A percentile compares a stretch with the other conserved stretches of the same genome.
These are phyloP conservation scores for Ophiocordyceps polyrhachis-furcata DNA, from an alignment of 2,329 filamentous ascomycete genomes.

Conservation along the genomic window DNA sequence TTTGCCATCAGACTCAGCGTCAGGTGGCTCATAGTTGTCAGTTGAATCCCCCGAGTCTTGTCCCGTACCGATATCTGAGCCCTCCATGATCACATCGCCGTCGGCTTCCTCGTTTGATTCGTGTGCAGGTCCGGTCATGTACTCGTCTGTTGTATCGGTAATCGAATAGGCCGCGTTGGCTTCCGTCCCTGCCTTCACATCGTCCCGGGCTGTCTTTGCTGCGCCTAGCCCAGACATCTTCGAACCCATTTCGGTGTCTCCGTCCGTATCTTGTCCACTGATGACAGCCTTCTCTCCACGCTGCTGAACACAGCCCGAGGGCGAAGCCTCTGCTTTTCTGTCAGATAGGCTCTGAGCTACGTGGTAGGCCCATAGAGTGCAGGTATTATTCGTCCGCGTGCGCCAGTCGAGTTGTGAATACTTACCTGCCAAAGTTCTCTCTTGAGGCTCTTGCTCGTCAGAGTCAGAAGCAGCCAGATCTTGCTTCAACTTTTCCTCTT, in stretches of 20 bases:
- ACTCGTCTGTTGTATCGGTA: neutral
- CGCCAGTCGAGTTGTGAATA: neutral
- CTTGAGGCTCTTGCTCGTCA: conserved; percentile 3
- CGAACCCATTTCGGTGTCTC: neutral
- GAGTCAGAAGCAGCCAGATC: conserved; percentile 8
- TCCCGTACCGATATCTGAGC: conserved; percentile 17
- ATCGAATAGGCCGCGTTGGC: neutral
- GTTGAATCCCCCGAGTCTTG: conserved; percentile 17
- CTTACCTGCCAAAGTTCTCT: conserved; percentile 3
- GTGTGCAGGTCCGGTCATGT: neutral
- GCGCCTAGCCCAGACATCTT: neutral
- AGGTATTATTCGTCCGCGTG: neutral
- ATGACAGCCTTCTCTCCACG: neutral
- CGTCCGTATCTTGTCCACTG: neutral
- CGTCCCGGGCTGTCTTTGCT: neutral
- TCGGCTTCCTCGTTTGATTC: neutral
- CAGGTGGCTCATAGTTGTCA: conserved; percentile 38
- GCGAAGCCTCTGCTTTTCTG: neutral
- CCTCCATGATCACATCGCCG: conserved; percentile 5
- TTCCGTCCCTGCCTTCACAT: neutral
- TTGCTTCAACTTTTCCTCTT: conserved; percentile 14
- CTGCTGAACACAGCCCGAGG: neutral
- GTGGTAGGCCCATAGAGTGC: neutral
- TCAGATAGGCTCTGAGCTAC: neutral
- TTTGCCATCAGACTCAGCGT: conserved; percentile 10